Base-by-base conservation (phyloP, 2,329 filamentous ascomycete species). In the Arachnomyces sp. region DNA sequence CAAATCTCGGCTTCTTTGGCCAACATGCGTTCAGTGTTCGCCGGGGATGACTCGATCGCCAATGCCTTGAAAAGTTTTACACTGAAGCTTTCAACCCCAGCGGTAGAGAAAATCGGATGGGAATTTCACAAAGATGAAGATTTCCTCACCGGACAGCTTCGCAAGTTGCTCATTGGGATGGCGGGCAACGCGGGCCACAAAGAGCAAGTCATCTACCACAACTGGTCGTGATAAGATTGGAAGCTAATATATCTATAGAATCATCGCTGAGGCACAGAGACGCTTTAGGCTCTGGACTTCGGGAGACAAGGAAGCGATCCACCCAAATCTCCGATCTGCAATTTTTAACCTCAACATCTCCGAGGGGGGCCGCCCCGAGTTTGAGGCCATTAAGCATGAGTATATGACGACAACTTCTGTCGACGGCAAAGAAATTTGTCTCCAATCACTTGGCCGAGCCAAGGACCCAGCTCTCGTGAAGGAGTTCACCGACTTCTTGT, bases 341-440 rank as follows among this genome's bases (percentile, higher is more conserved):
- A 76, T 94, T 44, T 96, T 88, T 72, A 79, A 81, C 43, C 81
- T 88, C 28, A 82, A 79, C 15, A 73, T 95, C 44, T 81, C 79
- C 48, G 77, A 89, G 49, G 79, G 87, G 5, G 78, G 77, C 6
- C 73, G 75, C 38, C 70, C 79, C 12, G 85, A 87, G 39, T 82
- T 78, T 49, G 74, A 83, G 18, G 74, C 81, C 6, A 74, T 98
- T 40, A 87, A 90, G 68, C 78, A 86, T 40, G 89, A 95, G 60
- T 96, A 86, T 73, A 73, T 79, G 47, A 80, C 72, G 37, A 92
- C 87, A 9, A 82, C 82, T 38, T 86, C 88, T 6, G 81, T 95
- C 29, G 92, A 96, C 54, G 89, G 88, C 53, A 93, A 89, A 64
- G 88, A 94, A 51, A 84, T 94, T 48, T 83, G 79, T 49, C 75